phyloP scores from a whole-genome alignment of 208 protist species.

The Wallacemonas rigidus region DNA sequence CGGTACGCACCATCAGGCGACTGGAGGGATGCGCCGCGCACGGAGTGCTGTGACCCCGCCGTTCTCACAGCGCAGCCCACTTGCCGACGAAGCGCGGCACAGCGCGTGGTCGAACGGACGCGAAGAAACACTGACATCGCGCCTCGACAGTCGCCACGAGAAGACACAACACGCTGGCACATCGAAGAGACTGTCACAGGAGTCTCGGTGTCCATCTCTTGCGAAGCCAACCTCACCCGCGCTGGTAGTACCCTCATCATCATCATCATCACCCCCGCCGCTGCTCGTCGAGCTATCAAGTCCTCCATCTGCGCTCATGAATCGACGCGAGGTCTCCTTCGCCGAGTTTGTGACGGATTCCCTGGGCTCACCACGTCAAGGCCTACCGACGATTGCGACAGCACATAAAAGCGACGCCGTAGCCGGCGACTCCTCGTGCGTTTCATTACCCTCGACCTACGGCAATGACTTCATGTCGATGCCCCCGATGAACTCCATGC shows the following conservation, averaged over 20 bases:
- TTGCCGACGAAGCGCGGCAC: background rate
- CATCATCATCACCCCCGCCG: too few species aligned
- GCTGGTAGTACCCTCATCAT: too few species aligned
- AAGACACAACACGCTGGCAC: too few species aligned
- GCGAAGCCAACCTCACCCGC: too few species aligned
- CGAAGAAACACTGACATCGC: too few species aligned
- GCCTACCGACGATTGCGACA: background rate
- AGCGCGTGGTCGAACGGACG: too few species aligned
- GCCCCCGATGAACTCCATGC: background rate
- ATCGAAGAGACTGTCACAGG: too few species aligned
- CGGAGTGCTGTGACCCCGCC: constrained; percentile 3
- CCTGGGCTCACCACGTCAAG: background rate
- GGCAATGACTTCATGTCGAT: background rate
- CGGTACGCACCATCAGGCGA: background rate
- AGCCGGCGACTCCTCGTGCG: background rate
- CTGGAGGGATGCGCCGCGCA: constrained; percentile 1
- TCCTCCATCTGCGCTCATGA: background rate
- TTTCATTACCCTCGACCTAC: background rate
- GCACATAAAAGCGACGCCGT: background rate
- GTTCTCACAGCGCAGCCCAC: constrained; percentile 4
- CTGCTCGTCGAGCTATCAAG: background rate
- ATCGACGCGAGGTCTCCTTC: constrained; percentile 8
- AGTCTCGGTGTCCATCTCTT: too few species aligned
- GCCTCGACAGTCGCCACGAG: too few species aligned
- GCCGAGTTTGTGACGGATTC: background rate